These are phyloP conservation scores for Hypsizygus marmoreus DNA, from an alignment of 768 basidiomycete genomes.

Conservation along the genomic window DNA sequence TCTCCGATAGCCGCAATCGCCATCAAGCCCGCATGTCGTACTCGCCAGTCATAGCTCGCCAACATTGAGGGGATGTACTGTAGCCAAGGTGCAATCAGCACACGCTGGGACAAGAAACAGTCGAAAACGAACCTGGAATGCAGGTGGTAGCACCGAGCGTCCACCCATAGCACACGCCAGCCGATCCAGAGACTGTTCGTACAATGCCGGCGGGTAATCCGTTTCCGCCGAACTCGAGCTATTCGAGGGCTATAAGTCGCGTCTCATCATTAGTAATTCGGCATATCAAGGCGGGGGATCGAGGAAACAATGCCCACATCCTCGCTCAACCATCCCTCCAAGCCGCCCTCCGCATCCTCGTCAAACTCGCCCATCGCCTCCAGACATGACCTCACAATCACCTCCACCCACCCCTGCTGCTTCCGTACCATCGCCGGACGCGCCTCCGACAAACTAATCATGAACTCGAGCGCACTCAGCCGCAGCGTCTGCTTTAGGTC, in stretches of 20 bases:
- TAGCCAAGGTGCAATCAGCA: not conserved
- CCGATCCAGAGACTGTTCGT: slow-evolving; percentile 83
- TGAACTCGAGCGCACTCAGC: slow-evolving; percentile 77
- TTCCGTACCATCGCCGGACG: slow-evolving; percentile 68
- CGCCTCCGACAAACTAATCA: slow-evolving; percentile 80
- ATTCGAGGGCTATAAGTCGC: slow-evolving; percentile 53
- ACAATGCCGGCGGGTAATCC: slow-evolving; percentile 70
- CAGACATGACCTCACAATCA: slow-evolving; percentile 72
- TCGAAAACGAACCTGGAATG: slow-evolving; percentile 59
- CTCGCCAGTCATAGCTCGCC: slow-evolving; percentile 80
- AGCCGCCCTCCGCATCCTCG: slow-evolving; percentile 44
- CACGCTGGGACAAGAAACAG: not conserved
- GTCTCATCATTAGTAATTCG: slow-evolving; percentile 1
- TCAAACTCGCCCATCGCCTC: slow-evolving; percentile 83
- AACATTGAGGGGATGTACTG: slow-evolving; percentile 82
- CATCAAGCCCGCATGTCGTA: slow-evolving; percentile 84
- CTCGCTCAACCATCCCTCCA: slow-evolving; percentile 67
- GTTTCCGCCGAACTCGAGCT: slow-evolving; percentile 58
- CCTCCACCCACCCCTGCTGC: slow-evolving; percentile 68
- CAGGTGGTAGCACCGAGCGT: slow-evolving; percentile 69
- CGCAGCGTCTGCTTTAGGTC: slow-evolving; percentile 73
- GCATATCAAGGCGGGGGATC: slow-evolving; percentile 1
- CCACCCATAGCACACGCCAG: slow-evolving; percentile 82
- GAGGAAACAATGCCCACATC: slow-evolving; percentile 62
- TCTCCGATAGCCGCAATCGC: slow-evolving; percentile 86